phyloP scores from a whole-genome alignment of 2,329 filamentous ascomycete species.

The Chalaropsis thielavioides region DNA sequence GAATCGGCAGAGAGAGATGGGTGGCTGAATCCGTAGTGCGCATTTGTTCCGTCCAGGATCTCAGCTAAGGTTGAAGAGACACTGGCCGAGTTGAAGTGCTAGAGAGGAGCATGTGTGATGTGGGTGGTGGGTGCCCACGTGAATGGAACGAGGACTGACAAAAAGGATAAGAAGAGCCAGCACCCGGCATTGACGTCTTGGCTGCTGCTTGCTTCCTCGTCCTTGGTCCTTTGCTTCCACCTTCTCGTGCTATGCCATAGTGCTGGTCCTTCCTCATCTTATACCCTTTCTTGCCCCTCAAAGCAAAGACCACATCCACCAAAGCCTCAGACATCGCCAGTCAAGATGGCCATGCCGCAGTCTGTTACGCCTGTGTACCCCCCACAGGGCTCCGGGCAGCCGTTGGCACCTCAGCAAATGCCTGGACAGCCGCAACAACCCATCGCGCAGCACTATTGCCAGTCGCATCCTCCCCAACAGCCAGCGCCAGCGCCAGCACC shows the following conservation, averaged over 20 bases:
- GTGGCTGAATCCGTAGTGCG: background rate
- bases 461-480: constrained; percentile 8
- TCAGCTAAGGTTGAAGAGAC: background rate
- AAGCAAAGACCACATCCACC: background rate
- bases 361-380: background rate
- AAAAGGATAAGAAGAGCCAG: background rate
- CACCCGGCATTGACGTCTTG: background rate
- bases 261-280: background rate
- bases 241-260: background rate
- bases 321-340: background rate
- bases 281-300: background rate
- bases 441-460: constrained; percentile 13
- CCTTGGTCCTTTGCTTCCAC: background rate
- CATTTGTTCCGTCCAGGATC: background rate
- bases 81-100: background rate
- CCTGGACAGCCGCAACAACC: background rate
- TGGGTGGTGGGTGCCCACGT: background rate
- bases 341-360: background rate
- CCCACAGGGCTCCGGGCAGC: background rate
- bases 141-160: background rate
- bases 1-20: background rate
- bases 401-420: background rate
- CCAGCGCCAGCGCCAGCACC: background rate
- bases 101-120: background rate
- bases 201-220: background rate